Conservation (phyloP, 768 basidiomycete species). For the Kwoniella pini region DNA sequence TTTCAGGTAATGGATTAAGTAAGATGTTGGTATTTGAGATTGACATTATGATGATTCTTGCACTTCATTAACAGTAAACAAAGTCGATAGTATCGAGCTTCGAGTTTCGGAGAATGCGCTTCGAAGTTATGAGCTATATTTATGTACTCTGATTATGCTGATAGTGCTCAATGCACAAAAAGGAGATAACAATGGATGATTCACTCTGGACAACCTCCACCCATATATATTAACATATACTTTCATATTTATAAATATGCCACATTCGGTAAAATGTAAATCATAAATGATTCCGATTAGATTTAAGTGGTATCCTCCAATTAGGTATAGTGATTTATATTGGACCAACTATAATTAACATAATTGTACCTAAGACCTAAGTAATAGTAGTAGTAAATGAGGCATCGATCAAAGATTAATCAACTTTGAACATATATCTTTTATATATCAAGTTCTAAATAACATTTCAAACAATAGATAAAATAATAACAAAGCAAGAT, state of each 20-base stretch:
- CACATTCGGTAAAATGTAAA: neutral
- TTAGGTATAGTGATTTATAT: neutral
- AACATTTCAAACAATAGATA: neutral
- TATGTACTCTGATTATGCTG: no score
- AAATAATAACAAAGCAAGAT: neutral
- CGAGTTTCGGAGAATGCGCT: no score
- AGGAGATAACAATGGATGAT: no score
- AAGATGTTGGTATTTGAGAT: conserved; percentile 2
- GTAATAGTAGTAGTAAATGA: no score
- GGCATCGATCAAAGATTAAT: neutral
- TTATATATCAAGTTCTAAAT: neutral
- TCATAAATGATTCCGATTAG: no score
- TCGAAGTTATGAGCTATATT: no score
- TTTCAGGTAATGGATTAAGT: conserved; percentile 16
- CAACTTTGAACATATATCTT: no score
- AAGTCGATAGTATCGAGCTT: no score
- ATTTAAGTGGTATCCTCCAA: neutral
- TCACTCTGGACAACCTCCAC: neutral
- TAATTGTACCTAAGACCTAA: neutral
- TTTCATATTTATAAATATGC: neutral
- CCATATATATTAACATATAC: neutral
- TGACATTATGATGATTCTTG: neutral
- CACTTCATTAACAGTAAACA: neutral
- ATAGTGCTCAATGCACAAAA: no score
- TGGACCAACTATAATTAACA: conserved; percentile 4